Percentiles rank a stretch among this genome's conserved stretches.
These are phyloP conservation scores for Canavalia gladiata DNA, from an alignment of 306 rosid species.

Conservation along the genomic window DNA sequence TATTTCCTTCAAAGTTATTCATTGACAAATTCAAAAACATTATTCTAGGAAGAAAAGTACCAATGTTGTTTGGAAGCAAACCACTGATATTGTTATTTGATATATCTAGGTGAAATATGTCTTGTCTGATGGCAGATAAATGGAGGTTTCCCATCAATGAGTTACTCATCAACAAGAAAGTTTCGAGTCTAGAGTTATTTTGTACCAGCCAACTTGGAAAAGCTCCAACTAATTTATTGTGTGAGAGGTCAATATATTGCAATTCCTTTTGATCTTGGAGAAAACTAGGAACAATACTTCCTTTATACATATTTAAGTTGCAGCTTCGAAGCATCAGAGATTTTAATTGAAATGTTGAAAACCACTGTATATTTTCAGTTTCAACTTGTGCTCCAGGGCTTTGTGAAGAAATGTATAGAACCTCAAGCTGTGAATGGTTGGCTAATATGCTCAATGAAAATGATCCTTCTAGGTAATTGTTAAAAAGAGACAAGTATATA, in stretches of 20 bases:
- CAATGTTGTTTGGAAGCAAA: constrained; percentile 21
- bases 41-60: background rate
- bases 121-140: background rate
- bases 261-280: constrained; percentile 31
- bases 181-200: constrained; percentile 1
- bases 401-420: background rate
- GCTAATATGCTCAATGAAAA: constrained; percentile 42
- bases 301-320: constrained; percentile 12
- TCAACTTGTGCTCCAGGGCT: constrained; percentile 2
- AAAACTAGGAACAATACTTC: constrained; percentile 26
- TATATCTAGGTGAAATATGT: background rate
- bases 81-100: constrained; percentile 42
- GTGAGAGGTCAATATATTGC: background rate
- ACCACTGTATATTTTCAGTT: constrained; percentile 29
- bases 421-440: constrained; percentile 36
- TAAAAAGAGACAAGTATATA: background rate
- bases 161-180: background rate
- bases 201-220: constrained; percentile 43
- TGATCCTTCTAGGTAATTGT: constrained; percentile 22
- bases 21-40: background rate
- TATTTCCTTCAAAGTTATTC: constrained; percentile 38
- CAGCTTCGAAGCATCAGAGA: background rate
- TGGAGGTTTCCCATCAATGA: background rate
- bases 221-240: constrained; percentile 21
- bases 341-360: constrained; percentile 41